These are phyloP conservation scores for Nothophaeocryptopus gaeumannii DNA, from an alignment of 2,329 filamentous ascomycete species.

Conservation along the genomic window DNA sequence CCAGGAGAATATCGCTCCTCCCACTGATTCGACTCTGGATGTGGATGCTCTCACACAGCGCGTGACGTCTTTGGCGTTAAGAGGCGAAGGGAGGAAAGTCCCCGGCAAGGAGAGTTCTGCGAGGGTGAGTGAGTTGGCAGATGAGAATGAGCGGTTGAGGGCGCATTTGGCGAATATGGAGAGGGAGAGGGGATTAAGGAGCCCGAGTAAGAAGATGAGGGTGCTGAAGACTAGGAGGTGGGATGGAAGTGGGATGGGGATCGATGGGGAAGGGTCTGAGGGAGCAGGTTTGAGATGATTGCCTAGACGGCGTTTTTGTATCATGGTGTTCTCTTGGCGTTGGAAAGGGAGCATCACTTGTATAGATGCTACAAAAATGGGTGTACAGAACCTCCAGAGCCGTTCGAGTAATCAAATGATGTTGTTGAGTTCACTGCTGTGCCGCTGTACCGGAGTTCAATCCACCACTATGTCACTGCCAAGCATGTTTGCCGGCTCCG, in stretches of 20 bases:
- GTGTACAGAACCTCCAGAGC: too few relatives aligned
- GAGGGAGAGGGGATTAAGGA: conserved; percentile 40
- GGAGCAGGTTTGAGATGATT: neutral
- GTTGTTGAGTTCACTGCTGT: too few relatives aligned
- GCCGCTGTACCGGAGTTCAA: too few relatives aligned
- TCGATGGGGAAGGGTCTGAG: conserved; percentile 23
- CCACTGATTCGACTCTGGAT: conserved; percentile 2
- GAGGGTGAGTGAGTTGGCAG: conserved; percentile 39
- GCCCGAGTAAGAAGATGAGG: conserved; percentile 50
- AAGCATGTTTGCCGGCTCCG: too few relatives aligned
- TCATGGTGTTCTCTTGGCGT: too few relatives aligned
- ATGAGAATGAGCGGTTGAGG: conserved; percentile 45
- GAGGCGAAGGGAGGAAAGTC: conserved; percentile 17
- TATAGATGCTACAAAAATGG: too few relatives aligned
- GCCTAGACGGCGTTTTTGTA: too few relatives aligned
- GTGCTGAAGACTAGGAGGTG: conserved; percentile 51
- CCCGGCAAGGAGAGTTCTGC: conserved; percentile 15
- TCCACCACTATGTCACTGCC: too few relatives aligned
- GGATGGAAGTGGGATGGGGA: conserved; percentile 37
- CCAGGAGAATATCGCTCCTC: conserved; percentile 4
- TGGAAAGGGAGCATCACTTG: too few relatives aligned
- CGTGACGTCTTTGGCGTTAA: conserved; percentile 10
- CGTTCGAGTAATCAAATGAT: too few relatives aligned
- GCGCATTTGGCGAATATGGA: conserved; percentile 41
- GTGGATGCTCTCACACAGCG: conserved; percentile 10